Evolutionary conservation across 2,329 filamentous ascomycete genomes (phyloP).

Genomic region (Diaporthe longicolla): DNA sequence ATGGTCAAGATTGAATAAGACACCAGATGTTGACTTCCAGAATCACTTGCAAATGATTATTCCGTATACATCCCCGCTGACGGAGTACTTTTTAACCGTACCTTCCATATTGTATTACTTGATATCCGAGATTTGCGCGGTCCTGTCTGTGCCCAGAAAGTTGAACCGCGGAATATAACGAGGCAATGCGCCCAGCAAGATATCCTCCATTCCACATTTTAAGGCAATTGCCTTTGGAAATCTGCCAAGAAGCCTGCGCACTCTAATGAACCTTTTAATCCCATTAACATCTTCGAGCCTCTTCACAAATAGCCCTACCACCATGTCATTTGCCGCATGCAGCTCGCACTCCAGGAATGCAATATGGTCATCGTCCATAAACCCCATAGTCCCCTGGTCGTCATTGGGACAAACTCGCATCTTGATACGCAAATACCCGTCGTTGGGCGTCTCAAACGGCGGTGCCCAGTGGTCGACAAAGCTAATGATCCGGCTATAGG

Average conservation of each 20-base stretch:
- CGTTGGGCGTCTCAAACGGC: constrained; percentile 38
- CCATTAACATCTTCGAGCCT: constrained; percentile 37
- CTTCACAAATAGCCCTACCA: constrained; percentile 35
- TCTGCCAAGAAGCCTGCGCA: constrained; percentile 25
- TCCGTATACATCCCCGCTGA: too few relatives aligned
- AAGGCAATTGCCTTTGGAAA: constrained; percentile 1
- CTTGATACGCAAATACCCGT: constrained; percentile 38
- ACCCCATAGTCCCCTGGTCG: constrained; percentile 13
- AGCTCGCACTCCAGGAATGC: constrained; percentile 38
- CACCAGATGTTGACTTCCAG: too few relatives aligned
- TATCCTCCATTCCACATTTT: constrained; percentile 25
- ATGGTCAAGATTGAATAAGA: too few relatives aligned
- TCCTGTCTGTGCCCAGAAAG: not conserved
- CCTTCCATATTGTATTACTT: too few relatives aligned
- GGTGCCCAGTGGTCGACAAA: constrained; percentile 39
- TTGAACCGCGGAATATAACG: constrained; percentile 26
- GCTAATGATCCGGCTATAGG: constrained; percentile 24
- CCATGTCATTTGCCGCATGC: constrained; percentile 22
- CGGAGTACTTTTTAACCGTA: too few relatives aligned
- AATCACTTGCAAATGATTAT: too few relatives aligned
- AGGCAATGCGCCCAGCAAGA: constrained; percentile 31
- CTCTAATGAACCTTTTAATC: constrained; percentile 19
- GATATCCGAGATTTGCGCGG: too few relatives aligned
- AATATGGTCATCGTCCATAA: constrained; percentile 41
- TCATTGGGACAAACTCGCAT: constrained; percentile 34